Conservation (phyloP, 2,329 filamentous ascomycete species). For the Spiromastix sp. region DNA sequence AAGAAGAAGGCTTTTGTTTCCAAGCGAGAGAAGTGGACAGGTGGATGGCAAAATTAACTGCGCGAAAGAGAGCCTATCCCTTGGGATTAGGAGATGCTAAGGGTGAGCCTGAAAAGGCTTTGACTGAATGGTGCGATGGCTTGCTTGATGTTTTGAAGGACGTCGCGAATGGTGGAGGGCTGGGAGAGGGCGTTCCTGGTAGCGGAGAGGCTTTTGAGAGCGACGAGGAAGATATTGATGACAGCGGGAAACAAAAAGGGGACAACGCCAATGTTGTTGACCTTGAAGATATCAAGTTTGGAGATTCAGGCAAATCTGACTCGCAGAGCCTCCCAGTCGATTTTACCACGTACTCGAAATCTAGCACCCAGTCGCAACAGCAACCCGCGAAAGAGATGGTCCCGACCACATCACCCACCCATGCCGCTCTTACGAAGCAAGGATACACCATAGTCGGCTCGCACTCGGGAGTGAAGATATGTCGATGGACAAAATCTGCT, state of each 20-base stretch:
- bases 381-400: slow-evolving; percentile 79
- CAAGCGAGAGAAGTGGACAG: slow-evolving; percentile 84
- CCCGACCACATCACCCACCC: slow-evolving; percentile 78
- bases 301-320: slow-evolving; percentile 10
- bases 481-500: slow-evolving; percentile 96
- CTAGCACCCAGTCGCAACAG: slow-evolving; percentile 23
- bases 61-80: slow-evolving; percentile 75
- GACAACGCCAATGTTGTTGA: slow-evolving; percentile 52
- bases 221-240: slow-evolving; percentile 60
- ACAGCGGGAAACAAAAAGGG: slow-evolving; percentile 41
- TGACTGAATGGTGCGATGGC: slow-evolving; percentile 70
- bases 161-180: slow-evolving; percentile 37
- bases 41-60: slow-evolving; percentile 95
- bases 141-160: slow-evolving; percentile 60
- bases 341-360: slow-evolving; percentile 53
- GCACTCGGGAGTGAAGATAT: slow-evolving; percentile 95
- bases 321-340: slow-evolving; percentile 61
- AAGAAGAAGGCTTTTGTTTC: slow-evolving; percentile 83
- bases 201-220: slow-evolving; percentile 80
- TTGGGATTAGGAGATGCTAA: slow-evolving; percentile 82
- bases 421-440: slow-evolving; percentile 84
- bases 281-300: slow-evolving; percentile 65
- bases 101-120: slow-evolving; percentile 52
- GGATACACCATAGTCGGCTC: slow-evolving; percentile 92
- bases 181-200: slow-evolving; percentile 60